Base-by-base conservation (phyloP, 2,329 filamentous ascomycete genomes). In the Cytospora paraplurivora region DNA sequence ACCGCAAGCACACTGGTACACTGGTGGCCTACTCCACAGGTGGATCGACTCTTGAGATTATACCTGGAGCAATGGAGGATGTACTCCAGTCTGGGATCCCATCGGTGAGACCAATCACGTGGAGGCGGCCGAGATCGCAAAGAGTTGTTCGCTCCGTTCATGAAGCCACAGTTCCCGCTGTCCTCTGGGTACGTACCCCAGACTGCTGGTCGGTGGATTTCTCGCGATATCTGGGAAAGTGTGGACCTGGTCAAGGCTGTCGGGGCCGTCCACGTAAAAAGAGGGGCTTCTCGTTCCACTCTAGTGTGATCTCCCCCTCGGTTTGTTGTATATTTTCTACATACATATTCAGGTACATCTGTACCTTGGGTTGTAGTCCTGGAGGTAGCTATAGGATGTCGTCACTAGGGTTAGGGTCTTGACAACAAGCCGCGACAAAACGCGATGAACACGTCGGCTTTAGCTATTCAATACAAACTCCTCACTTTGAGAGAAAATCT, bases 81-180 rank as follows among this genome's bases (percentile, higher is more conserved):
- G 81, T 78, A 66, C 78, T 81, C 85, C 86, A 89, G 53, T 74
- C 77, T 11, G 87, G 85, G 0, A 81, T 83, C 5, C 86, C 86
- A 2, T 82, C 83, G 0, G 86, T 78, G 51, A 82, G 85, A 0
- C 86, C 86, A 7, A 88, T 80, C 72, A 88, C 86, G 19, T 78
- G 76, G 67, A 88, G 87, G 32, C 77, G 82, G 2, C 77, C 81
- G 2, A 74, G 68, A 63, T 88, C 85, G 12, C 88, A 76, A n/a
- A 89, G 75, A 37, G 81, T 75, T 27, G 27, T 6, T 83, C 77
- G 19, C 88, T 82, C 3, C 86, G 77, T 69, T 88, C 85, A 27
- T 85, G 80, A 0, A 88, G 85, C 85, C 85, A 88, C 19, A 88
- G 77, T 89, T 1, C 86, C 86, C 3, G 84, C 81, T 72, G 85